Evolutionary conservation across 2,329 filamentous ascomycete species (phyloP), one percentile per base, ranked within the genome.

Genomic region (Cladorrhinum sp.): DNA sequence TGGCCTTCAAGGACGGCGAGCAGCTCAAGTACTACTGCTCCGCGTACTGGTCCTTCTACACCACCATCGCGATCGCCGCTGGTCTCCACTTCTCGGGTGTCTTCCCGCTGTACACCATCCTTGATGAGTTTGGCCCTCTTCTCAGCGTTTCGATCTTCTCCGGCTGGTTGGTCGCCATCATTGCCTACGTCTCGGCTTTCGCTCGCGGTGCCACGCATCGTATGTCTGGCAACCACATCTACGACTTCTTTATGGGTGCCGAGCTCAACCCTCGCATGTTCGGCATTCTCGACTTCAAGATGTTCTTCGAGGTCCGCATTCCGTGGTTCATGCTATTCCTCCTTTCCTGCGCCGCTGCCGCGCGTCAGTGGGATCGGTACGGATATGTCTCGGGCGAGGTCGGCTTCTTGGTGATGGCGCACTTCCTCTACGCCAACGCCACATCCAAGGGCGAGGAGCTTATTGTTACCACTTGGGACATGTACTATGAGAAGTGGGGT

Each of bases 1-100:
- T 99, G 50, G 85, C 88, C 22, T 90, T 96, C 72, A 82, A 88
- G 70, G 87, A 87, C 61, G 91, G 91, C 70, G 90, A 93, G 81
- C 91, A 96, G 78, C 83, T 99, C 62, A 83, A 84, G 64, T 99
- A 99, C 81, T 97, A 93, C 79, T 99, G 95, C 84, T 96, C 92
- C 50, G 95, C 87, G 63, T 88, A 93, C 69, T 85, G 81, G 77
- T 93, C 90, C 62, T 92, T 96, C 75, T 99, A 96, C 78, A 84
- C 87, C 50, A 98, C 91, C 66, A 90, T 97, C 67, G 79, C 81
- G 9, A 76, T 92, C 36, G 86, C 88, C 41, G 78, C 84, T n/a
- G 76, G 73, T 7, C 83, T 98, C 56, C 95, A 99, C 77, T 86
- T 90, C 71, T 89, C 88, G 13, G 92, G 92, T 25, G 67, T 92